Percentiles rank a stretch among this genome's conserved stretches.
Conservation (phyloP, 129 eudicot species). For the Tagetes patula region DNA sequence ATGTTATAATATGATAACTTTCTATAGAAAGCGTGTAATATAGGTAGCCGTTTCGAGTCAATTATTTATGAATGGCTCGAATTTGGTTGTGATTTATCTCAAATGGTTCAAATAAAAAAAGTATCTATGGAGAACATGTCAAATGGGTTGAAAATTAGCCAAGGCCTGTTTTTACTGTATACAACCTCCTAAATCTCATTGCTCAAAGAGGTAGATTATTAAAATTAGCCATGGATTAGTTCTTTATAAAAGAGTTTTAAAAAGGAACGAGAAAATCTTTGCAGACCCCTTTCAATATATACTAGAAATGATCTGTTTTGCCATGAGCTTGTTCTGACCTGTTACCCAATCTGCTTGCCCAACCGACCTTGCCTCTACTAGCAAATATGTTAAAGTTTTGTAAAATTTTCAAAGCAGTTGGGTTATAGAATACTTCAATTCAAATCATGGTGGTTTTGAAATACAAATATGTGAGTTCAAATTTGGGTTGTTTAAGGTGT, state of each 20-base stretch:
- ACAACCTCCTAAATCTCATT: background rate
- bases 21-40: background rate
- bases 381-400: background rate
- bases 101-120: background rate
- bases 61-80: background rate
- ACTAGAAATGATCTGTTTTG: background rate
- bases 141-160: background rate
- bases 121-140: background rate
- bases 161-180: background rate
- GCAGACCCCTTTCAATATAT: background rate
- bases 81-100: background rate
- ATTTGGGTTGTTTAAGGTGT: background rate
- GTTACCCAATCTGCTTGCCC: background rate
- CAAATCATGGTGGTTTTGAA: background rate
- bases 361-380: background rate
- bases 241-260: background rate
- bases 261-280: background rate
- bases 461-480: background rate
- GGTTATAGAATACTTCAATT: background rate
- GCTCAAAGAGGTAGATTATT: background rate
- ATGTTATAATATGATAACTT: background rate
- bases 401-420: background rate
- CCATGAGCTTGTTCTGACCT: background rate
- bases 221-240: background rate
- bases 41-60: background rate